Evolutionary conservation across 2,329 filamentous ascomycete genomes (phyloP), one percentile per base, ranked within the genome.

Genomic region (Epichloe uncinata): DNA sequence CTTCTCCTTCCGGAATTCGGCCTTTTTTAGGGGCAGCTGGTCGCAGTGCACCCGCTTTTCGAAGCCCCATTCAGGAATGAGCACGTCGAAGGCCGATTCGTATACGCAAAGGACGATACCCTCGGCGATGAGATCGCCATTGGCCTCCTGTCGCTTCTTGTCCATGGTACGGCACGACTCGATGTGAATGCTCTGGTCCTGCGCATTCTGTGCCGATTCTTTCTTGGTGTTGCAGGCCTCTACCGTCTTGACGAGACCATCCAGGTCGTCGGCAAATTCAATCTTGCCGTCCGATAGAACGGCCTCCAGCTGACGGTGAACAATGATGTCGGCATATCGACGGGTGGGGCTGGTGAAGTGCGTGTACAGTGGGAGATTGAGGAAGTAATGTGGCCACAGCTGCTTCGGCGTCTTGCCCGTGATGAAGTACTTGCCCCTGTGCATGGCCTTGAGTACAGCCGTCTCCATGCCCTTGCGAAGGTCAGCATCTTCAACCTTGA

Each of bases 31-130:
- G 33, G 93, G 93, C 64, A 98, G 76, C 73, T 98, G 93, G 63
- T 98, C 93, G 65, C 93, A 98, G 70, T 98, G 93, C 48, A 98
- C 93, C 56, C 93, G 87, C 81, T 98, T 98, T 75, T 98, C 93
- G 58, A 98, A 97, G 57, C 93, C 93, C 74, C 89, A 98, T 64
- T 98, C 90, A 5, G 93, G 93, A 65, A 98, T 97, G 55, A 98
- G 78, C 42, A 98, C 88, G 66, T 98, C 93, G 65, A 98, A 98
- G 18, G 93, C 93, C 30, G 93, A 97, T 69, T 98, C 93, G 68
- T 98, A 98, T 34, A 98, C 93, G 63, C 88, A 95, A 50, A 98
- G 77, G 45, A 98, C 89, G 60, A 98, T 91, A 58, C 93, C 93
- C 66, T 97, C 91, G 60, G 85, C 89, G 65, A 98, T 89, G 49